phyloP scores from a whole-genome alignment of 768 basidiomycete species.

The Pisolithus orientalis region DNA sequence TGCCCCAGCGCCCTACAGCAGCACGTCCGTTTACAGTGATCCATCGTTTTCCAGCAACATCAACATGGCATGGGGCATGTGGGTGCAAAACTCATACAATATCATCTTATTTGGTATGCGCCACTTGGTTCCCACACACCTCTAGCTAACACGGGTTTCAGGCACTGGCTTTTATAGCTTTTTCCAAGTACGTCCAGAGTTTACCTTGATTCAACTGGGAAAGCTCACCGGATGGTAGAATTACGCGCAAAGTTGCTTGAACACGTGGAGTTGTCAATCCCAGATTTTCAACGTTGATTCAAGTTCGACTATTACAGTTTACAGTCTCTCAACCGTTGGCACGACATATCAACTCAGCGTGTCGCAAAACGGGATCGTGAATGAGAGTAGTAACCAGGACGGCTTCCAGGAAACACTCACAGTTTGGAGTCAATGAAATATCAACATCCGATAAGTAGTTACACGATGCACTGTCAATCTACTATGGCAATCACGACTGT shows the following conservation, averaged over 20 bases:
- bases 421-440: slow-evolving; percentile 16
- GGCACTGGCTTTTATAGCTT: slow-evolving; percentile 70
- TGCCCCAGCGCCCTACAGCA: slow-evolving; percentile 50
- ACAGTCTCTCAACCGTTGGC: slow-evolving; percentile 41
- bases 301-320: slow-evolving; percentile 32
- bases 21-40: slow-evolving; percentile 42
- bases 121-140: not conserved
- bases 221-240: slow-evolving; percentile 28
- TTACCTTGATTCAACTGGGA: not conserved
- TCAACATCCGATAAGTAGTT: not conserved
- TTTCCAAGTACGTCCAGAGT: slow-evolving; percentile 39
- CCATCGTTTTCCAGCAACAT: slow-evolving; percentile 39
- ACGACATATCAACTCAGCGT: slow-evolving; percentile 37
- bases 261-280: slow-evolving; percentile 42
- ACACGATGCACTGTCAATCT: too few species aligned
- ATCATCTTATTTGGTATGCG: slow-evolving; percentile 58
- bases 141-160: slow-evolving; percentile 13
- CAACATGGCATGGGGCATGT: slow-evolving; percentile 50
- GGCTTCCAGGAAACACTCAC: slow-evolving; percentile 38
- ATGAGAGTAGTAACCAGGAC: slow-evolving; percentile 29
- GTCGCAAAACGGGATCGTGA: slow-evolving; percentile 26
- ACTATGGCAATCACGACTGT: too few species aligned
- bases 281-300: slow-evolving; percentile 33
- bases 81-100: slow-evolving; percentile 44
- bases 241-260: slow-evolving; percentile 46